Evolutionary conservation across 306 rosid genomes (phyloP).

Genomic region (Oemleria cerasiformis): DNA sequence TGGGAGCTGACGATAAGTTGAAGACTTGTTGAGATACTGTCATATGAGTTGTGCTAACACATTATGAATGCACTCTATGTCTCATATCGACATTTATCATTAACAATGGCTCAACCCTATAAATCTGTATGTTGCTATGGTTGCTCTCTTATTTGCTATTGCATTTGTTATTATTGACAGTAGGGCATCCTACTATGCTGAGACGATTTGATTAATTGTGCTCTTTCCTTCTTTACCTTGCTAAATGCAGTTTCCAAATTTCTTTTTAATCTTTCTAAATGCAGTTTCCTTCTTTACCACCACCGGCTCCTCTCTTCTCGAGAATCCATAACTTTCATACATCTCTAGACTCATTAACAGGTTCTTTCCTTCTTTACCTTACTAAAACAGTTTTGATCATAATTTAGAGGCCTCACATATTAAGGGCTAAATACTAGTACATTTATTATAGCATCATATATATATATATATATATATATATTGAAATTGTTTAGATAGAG

Average conservation of each 20-base stretch:
- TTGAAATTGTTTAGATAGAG: slow-evolving; percentile 8
- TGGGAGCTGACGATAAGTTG: not conserved
- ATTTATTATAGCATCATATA: too few relatives aligned
- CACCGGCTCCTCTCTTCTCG: too few relatives aligned
- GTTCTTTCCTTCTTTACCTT: not conserved
- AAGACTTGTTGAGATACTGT: not conserved
- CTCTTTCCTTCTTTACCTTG: not conserved
- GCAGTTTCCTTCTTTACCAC: too few relatives aligned
- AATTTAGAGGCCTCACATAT: not conserved
- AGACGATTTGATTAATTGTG: not conserved
- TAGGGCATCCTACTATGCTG: not conserved
- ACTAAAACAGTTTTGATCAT: not conserved
- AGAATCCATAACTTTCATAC: not conserved
- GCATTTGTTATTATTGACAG: not conserved
- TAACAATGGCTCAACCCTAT: too few relatives aligned
- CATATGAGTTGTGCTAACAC: not conserved
- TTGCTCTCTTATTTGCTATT: not conserved
- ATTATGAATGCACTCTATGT: not conserved
- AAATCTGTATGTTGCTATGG: too few relatives aligned
- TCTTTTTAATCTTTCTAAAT: not conserved
- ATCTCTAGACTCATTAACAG: not conserved
- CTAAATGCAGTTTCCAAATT: not conserved
- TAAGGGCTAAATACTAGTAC: not conserved
- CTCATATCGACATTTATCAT: not conserved
- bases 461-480: too few relatives aligned